These are phyloP conservation scores for Lobosporangium transversale DNA, from an alignment of 192 early-diverging fungal genomes.

Conservation along the genomic window DNA sequence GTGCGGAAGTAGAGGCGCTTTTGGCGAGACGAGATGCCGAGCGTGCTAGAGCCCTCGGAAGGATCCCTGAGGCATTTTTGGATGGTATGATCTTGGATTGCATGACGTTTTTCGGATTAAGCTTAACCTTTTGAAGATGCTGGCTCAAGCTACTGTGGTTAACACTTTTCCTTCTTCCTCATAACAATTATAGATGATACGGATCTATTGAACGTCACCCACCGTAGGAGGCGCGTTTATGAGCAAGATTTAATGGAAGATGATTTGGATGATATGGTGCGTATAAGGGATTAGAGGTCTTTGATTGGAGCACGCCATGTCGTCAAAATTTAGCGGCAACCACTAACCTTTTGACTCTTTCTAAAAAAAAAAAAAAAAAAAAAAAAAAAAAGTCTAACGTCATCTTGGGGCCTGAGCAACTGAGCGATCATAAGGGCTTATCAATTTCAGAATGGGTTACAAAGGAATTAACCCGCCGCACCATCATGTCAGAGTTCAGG, in stretches of 20 bases:
- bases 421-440: conserved; percentile 85
- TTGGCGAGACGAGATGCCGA: conserved; percentile 85
- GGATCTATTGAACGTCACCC: conserved; percentile 32
- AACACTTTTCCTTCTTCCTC: not conserved
- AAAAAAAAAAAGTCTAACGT: conserved; percentile 46
- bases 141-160: conserved; percentile 30
- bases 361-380: too few species aligned
- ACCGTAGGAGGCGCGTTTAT: conserved; percentile 46
- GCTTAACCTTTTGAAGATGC: not conserved
- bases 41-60: conserved; percentile 71
- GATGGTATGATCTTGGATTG: conserved; percentile 73
- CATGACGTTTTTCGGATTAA: not conserved
- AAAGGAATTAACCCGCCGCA: conserved; percentile 83
- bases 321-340: too few species aligned
- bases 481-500: conserved; percentile 88
- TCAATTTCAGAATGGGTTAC: conserved; percentile 87
- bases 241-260: conserved; percentile 50
- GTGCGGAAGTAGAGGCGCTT: conserved; percentile 80
- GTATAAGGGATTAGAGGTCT: not conserved
- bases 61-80: conserved; percentile 89
- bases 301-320: too few species aligned
- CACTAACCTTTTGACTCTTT: too few species aligned
- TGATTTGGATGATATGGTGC: conserved; percentile 47
- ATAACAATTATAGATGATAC: conserved; percentile 16
- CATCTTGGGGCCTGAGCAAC: conserved; percentile 65